phyloP scores from a whole-genome alignment of 441 rosid species.

The Aleurites moluccanus region DNA sequence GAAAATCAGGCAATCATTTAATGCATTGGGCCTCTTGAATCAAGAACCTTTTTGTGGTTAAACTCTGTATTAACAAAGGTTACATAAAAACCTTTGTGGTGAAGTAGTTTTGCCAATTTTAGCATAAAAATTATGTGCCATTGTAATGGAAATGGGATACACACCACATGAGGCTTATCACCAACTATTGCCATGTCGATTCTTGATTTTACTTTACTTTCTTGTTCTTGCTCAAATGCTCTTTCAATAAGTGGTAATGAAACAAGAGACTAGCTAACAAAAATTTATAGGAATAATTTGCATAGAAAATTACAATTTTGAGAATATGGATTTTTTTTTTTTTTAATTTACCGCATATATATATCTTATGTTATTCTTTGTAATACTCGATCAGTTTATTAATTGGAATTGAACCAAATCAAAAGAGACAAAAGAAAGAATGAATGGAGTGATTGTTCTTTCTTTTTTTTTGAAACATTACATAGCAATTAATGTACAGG shows the following conservation, averaged over 20 bases:
- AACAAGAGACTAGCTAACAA: background rate
- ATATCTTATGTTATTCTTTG: no score
- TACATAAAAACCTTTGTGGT: slow-evolving; percentile 32
- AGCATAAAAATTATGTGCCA: slow-evolving; percentile 35
- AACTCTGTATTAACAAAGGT: slow-evolving; percentile 34
- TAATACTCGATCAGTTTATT: no score
- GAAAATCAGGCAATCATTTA: slow-evolving; percentile 25
- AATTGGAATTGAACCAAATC: no score
- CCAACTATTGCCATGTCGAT: background rate
- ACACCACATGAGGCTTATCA: slow-evolving; percentile 31
- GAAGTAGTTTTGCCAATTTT: slow-evolving; percentile 37
- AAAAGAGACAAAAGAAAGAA: no score
- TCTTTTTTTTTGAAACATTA: no score
- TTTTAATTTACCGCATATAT: no score
- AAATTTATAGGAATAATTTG: background rate
- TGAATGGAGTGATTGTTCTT: no score
- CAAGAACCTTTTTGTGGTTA: slow-evolving; percentile 29
- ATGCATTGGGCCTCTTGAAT: slow-evolving; percentile 21
- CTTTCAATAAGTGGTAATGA: background rate
- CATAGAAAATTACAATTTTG: background rate
- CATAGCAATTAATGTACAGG: no score
- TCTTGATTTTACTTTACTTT: background rate
- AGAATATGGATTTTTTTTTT: background rate
- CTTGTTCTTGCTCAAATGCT: background rate
- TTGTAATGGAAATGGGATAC: slow-evolving; percentile 38